Percentiles rank a stretch among this genome's conserved stretches.
These are phyloP conservation scores for Rhynchosporium agropyri DNA, from an alignment of 2,329 filamentous ascomycete genomes.

Conservation along the genomic window DNA sequence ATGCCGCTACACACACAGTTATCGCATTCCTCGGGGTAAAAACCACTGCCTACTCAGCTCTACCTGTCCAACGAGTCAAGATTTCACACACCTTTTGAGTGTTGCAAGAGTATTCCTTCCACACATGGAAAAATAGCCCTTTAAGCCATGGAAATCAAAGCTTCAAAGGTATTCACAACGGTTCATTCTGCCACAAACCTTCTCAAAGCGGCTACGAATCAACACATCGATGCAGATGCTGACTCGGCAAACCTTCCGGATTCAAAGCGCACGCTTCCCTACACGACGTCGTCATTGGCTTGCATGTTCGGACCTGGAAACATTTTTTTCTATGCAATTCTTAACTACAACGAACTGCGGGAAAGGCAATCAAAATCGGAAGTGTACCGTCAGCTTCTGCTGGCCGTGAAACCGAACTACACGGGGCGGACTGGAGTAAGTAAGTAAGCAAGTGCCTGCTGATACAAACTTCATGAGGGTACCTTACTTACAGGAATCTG, in stretches of 20 bases:
- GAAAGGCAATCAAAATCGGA: neutral
- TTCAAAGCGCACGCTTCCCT: conserved; percentile 1
- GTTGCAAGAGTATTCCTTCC: no score
- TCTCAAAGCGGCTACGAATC: neutral
- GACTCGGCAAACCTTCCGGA: conserved; percentile 9
- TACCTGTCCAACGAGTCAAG: no score
- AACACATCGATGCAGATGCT: neutral
- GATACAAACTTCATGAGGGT: neutral
- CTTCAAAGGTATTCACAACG: no score
- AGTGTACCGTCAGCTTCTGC: neutral
- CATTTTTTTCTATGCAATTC: neutral
- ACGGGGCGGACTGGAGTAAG: neutral
- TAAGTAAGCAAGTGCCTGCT: neutral
- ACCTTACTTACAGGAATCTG: neutral
- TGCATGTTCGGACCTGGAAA: neutral
- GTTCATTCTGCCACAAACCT: neutral
- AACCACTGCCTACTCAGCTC: no score
- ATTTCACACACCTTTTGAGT: no score
- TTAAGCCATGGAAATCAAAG: neutral
- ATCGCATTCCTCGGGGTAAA: no score
- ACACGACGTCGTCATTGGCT: conserved; percentile 4
- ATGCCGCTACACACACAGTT: no score
- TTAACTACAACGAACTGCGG: neutral
- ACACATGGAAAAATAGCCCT: no score
- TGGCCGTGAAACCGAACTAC: neutral